Percentiles rank a stretch among this genome's conserved stretches.
phyloP scores from a whole-genome alignment of 345 rosid species.

The Citrus medica region DNA sequence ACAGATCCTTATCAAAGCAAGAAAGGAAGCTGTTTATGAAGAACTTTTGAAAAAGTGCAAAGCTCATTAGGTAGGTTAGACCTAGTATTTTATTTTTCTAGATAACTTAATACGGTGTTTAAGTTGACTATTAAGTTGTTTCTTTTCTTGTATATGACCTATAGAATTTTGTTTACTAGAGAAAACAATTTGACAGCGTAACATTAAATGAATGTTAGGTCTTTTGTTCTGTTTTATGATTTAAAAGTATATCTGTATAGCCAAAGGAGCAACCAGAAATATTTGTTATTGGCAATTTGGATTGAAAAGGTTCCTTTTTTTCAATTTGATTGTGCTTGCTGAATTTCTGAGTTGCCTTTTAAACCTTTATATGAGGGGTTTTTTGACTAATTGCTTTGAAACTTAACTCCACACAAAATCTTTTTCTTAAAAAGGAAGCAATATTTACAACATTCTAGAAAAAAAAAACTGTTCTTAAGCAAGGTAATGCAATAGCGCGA shows the following conservation, averaged over 20 bases:
- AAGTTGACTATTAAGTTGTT: background rate
- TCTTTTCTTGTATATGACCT: background rate
- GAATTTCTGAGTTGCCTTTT: background rate
- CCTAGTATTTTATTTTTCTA: background rate
- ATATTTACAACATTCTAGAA: background rate
- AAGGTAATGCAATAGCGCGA: background rate
- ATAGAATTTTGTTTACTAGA: background rate
- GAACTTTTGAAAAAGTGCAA: constrained; percentile 44
- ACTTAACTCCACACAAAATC: background rate
- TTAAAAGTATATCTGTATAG: background rate
- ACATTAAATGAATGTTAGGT: background rate
- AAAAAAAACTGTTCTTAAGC: background rate
- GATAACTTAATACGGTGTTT: background rate
- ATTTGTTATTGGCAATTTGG: background rate
- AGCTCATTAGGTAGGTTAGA: constrained; percentile 16
- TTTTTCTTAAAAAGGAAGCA: background rate
- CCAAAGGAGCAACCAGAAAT: background rate
- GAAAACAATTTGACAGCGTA: background rate
- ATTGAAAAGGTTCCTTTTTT: background rate
- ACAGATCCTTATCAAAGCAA: constrained; percentile 30
- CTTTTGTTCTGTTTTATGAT: background rate
- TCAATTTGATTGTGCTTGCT: background rate
- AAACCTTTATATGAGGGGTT: background rate
- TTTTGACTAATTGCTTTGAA: background rate
- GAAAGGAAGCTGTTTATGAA: constrained; percentile 36